These are phyloP conservation scores for Nemania sp. DNA, from an alignment of 2,329 filamentous ascomycete genomes.

Conservation along the genomic window DNA sequence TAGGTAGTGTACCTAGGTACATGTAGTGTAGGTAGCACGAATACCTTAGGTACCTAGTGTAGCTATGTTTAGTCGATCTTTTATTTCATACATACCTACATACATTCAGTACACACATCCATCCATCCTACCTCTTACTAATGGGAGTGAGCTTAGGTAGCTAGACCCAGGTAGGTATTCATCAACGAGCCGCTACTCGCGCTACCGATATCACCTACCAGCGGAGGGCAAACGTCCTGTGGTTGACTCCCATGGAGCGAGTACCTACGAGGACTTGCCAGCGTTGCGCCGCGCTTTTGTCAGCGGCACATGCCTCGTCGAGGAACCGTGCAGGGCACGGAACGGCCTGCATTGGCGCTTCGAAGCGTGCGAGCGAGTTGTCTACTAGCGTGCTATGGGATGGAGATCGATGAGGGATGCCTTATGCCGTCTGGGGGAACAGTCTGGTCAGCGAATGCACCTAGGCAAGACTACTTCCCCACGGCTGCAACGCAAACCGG, in stretches of 20 bases:
- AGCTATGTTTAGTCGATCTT: too few relatives aligned
- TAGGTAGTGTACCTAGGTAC: too few relatives aligned
- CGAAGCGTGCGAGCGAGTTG: not conserved
- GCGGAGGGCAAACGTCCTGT: too few relatives aligned
- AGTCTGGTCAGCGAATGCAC: slow-evolving; percentile 12
- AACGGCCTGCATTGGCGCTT: slow-evolving; percentile 22
- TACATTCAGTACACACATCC: too few relatives aligned
- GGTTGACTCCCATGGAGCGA: too few relatives aligned
- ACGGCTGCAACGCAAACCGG: not conserved
- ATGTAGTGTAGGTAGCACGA: too few relatives aligned
- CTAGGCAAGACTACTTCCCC: not conserved
- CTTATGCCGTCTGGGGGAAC: slow-evolving; percentile 22
- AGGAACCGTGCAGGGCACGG: slow-evolving; percentile 24
- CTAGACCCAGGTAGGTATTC: too few relatives aligned
- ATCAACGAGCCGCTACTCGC: slow-evolving; percentile 2
- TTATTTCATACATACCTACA: too few relatives aligned
- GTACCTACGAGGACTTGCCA: not conserved
- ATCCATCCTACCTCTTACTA: too few relatives aligned
- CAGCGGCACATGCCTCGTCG: slow-evolving; percentile 20
- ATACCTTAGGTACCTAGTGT: too few relatives aligned
- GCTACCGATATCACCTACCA: not conserved
- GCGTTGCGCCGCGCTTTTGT: slow-evolving; percentile 13
- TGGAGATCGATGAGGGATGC: not conserved
- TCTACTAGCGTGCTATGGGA: not conserved
- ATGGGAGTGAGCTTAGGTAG: too few relatives aligned